Conservation (phyloP, 768 basidiomycete species). For the Artomyces pyxidatus region DNA sequence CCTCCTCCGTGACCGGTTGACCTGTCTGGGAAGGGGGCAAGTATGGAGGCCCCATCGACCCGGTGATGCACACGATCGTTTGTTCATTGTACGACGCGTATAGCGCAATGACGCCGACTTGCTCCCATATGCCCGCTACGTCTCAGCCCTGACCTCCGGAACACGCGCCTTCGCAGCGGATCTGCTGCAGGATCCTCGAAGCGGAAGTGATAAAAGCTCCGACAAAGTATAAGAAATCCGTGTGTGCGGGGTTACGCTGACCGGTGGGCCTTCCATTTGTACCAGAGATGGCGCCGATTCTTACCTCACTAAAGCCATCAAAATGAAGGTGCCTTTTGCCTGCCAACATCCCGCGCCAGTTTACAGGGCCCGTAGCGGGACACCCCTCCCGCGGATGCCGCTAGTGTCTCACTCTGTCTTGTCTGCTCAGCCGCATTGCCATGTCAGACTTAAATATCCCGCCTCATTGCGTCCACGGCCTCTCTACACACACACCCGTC, state of each 20-base stretch:
- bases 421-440: constrained; percentile 12
- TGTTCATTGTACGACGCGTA: neutral
- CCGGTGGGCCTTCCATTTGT: constrained; percentile 11
- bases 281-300: constrained; percentile 6
- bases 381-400: constrained; percentile 12
- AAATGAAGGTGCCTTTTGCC: constrained; percentile 9
- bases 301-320: constrained; percentile 10
- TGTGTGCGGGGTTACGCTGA: neutral
- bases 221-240: constrained; percentile 1
- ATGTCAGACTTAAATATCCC: constrained; percentile 17
- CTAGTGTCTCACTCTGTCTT: constrained; percentile 16
- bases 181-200: constrained; percentile 1
- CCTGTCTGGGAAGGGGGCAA: neutral
- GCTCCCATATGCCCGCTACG: neutral
- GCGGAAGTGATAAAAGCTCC: neutral
- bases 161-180: neutral
- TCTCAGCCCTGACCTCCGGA: neutral
- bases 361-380: constrained; percentile 11
- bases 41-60: neutral
- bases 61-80: neutral
- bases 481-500: constrained; percentile 1
- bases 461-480: constrained; percentile 13
- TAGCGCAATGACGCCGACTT: neutral
- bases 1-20: neutral
- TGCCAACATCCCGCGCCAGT: constrained; percentile 7